Percentiles rank a stretch among this genome's conserved stretches.
phyloP scores from a whole-genome alignment of 2,329 filamentous ascomycete genomes.

The Raffaelea albimanens region DNA sequence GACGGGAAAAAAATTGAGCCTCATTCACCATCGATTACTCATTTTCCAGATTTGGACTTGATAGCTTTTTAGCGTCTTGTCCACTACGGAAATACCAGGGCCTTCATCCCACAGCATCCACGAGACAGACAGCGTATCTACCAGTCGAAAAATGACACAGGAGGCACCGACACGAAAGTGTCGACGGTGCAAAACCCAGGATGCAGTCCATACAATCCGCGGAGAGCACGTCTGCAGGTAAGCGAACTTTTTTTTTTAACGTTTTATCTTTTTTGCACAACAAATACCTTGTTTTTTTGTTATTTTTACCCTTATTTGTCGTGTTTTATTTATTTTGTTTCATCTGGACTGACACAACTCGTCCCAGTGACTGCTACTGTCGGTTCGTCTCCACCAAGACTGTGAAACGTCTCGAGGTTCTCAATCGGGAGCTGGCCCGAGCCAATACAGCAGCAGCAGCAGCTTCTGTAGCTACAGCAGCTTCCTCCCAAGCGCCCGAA shows the following conservation, averaged over 20 bases:
- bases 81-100: no score
- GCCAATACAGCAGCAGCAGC: slow-evolving; percentile 17
- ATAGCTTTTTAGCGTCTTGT: no score
- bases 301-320: no score
- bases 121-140: no score
- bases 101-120: no score
- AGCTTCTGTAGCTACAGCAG: background rate
- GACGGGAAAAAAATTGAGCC: no score
- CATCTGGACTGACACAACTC: background rate
- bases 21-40: no score
- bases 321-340: background rate
- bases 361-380: slow-evolving; percentile 60
- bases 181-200: slow-evolving; percentile 3
- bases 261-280: no score
- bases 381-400: slow-evolving; percentile 71
- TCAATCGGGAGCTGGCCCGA: slow-evolving; percentile 32
- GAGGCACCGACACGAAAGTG: background rate
- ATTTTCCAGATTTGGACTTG: no score
- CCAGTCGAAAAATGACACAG: background rate
- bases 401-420: slow-evolving; percentile 56
- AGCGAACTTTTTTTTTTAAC: background rate
- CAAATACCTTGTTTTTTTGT: no score
- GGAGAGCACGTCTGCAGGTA: slow-evolving; percentile 5
- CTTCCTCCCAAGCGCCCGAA: slow-evolving; percentile 13
- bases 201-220: slow-evolving; percentile 1